Evolutionary conservation across 2,329 filamentous ascomycete genomes (phyloP).

Genomic region (Alternaria metachromatica): DNA sequence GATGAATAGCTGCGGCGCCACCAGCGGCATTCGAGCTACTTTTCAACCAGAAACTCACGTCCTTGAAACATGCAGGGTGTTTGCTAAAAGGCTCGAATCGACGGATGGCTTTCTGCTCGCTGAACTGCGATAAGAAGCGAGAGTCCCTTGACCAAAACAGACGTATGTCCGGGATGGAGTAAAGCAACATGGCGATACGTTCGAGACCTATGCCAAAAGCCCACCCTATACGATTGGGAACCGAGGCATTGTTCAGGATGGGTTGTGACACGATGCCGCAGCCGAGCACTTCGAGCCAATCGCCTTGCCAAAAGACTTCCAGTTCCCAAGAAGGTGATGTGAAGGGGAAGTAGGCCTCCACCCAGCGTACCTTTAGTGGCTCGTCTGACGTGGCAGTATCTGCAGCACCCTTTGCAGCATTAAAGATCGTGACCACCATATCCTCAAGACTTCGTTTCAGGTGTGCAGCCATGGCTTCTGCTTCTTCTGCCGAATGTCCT

Average conservation of each 20-base stretch:
- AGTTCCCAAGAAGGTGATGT: conserved; percentile 96
- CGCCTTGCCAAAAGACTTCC: conserved; percentile 90
- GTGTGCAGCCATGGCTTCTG: conserved; percentile 81
- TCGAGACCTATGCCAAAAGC: conserved; percentile 95
- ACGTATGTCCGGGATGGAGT: conserved; percentile 93
- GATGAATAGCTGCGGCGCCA: conserved; percentile 27
- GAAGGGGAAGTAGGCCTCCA: conserved; percentile 97
- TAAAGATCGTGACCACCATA: conserved; percentile 89
- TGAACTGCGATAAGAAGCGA: conserved; percentile 88
- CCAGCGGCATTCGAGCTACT: conserved; percentile 29
- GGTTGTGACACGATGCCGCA: conserved; percentile 87
- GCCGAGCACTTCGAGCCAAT: conserved; percentile 97
- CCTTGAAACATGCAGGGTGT: conserved; percentile 86
- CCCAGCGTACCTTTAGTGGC: conserved; percentile 86
- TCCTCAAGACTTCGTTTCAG: conserved; percentile 88
- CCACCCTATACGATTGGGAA: conserved; percentile 82
- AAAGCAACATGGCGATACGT: conserved; percentile 95
- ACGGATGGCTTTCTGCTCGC: conserved; percentile 53
- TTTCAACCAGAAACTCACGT: conserved; percentile 89
- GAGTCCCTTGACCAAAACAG: conserved; percentile 91
- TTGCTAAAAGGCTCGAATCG: conserved; percentile 90
- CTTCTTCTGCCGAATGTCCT: conserved; percentile 76
- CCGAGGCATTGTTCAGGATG: conserved; percentile 77
- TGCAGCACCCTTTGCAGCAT: conserved; percentile 70
- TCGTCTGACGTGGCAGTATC: conserved; percentile 58